Base-by-base conservation (phyloP, 768 basidiomycete species). In the Daedaleopsis sinensis region DNA sequence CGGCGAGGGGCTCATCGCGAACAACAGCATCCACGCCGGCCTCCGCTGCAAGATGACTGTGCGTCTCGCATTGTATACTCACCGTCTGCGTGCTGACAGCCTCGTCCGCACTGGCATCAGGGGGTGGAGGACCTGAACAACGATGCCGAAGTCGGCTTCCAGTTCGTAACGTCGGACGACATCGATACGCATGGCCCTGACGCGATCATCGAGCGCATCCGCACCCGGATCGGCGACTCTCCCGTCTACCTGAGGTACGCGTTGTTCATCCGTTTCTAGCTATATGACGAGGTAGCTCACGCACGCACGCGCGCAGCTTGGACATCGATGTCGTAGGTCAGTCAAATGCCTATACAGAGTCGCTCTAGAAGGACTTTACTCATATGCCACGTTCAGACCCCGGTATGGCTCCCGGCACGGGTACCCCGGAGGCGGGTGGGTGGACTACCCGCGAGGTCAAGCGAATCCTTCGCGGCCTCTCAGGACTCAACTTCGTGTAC, bases 371-470 rank as follows among this genome's bases (percentile, higher is more conserved):
- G 27, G 27, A 32, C 27, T 32, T 32, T 32, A 32, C 46, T 21
- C 61, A n/a, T 37, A 18, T 18, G 36, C 11, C 18, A 2, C 9
- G 15, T 15, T 61, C 76, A 84, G 91, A 94, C 76, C 91, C 91
- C 51, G 86, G 86, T 35, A 71, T 91, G 61, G 92, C 92, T 36
- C 92, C 91, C 51, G 91, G 84, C 9, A 91, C 93, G 58, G 91
- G 92, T 12, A 93, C 92, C 1, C 92, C 91, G 15, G 91, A 94
- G 72, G 80, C 87, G 2, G 92, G 92, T 37, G 92, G 92, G 12
- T 93, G 89, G 91, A 91, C 92, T 3, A 87, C 84, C 19, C 84
- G 91, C 51, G 92, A 93, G 74, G 79, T 91, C 44, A 92, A 93
- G 67, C 82, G 89, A 38, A 90, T 93, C 66, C 79, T 93, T 52